Evolutionary conservation across 257 asterid genomes (phyloP), one percentile per base, ranked within the genome.

Genomic region (Ilex asprella): DNA sequence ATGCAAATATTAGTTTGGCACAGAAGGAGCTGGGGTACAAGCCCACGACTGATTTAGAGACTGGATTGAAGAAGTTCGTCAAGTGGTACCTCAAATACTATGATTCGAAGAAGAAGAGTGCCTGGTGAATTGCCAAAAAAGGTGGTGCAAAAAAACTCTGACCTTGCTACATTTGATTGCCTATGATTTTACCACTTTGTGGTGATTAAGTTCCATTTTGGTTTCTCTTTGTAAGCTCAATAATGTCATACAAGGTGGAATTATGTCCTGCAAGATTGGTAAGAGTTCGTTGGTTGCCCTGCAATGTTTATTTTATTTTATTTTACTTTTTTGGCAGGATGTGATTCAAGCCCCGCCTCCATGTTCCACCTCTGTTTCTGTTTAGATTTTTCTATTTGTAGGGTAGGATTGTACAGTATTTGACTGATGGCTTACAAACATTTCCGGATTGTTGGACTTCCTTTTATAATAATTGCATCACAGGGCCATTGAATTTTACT

Each of bases 11-110:
- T 8, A 53, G 57, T 16, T 53, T 53, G 57, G 57, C 57, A 27
- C 30, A 53, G 27, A 53, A 53, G 57, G 57, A 53, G 57, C 57
- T 53, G 5, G 57, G 57, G 27, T 53, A 53, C 57, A 53, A 53
- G 30, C 57, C 57, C 11, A 14, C 8, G 6, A 53, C 57, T 53
- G 57, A 53, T 53, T 16, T 16, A 30, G 57, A 53, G 30, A 53
- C 30, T 5, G 57, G 30, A 2, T 53, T 53, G 30, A 53, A 53
- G 57, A 53, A 53, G 30, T 53, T 53, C 11, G 57, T 53, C n/a
- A 53, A 53, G 30, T 53, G 57, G 57, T 53, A 53, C 15, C 27
- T 21, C 2, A 7, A 14, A 2, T 53, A 53, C 30, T 53, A 53
- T 53, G 57, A 10, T 6, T 21, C 57, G 27, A 21, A n/a, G 57